Evolutionary conservation across 1,284 basidiomycete species (phyloP).

Genomic region (Marasmius sp.): DNA sequence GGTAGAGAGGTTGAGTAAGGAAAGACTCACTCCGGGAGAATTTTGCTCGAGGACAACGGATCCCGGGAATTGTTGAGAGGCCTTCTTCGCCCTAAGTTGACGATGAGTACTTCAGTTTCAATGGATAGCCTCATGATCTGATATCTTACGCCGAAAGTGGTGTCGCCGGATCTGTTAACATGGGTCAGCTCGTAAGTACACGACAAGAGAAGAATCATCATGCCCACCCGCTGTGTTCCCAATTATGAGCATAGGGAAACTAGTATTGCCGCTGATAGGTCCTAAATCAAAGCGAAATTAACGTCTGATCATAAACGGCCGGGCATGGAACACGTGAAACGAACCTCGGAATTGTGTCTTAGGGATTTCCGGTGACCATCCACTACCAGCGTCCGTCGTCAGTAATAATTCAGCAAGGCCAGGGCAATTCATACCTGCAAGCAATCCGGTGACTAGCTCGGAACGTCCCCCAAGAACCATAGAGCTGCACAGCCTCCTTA

Average conservation of each 20-base stretch:
- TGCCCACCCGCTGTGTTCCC: conserved; percentile 14
- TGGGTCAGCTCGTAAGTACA: background rate
- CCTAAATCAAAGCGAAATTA: background rate
- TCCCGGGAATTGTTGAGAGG: conserved; percentile 10
- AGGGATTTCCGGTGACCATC: conserved; percentile 12
- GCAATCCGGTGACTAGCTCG: conserved; percentile 9
- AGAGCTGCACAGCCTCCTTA: background rate
- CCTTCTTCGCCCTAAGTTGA: conserved; percentile 4
- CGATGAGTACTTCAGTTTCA: background rate
- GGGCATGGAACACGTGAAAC: background rate
- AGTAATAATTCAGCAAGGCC: background rate
- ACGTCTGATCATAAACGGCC: too few relatives aligned
- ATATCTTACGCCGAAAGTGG: conserved; percentile 2
- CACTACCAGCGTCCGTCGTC: too few relatives aligned
- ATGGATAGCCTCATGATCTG: background rate
- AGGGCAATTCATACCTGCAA: conserved; percentile 1
- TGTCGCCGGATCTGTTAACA: conserved; percentile 8
- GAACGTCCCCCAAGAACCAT: conserved; percentile 9
- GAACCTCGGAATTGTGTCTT: conserved; percentile 15
- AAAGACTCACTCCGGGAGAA: conserved; percentile 11
- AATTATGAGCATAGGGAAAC: conserved; percentile 10
- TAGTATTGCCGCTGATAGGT: conserved; percentile 14
- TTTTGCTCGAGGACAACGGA: conserved; percentile 15
- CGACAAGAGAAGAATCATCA: background rate
- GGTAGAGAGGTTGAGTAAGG: background rate